Conservation (phyloP, 2,329 filamentous ascomycete genomes). For the Alternaria sp. region DNA sequence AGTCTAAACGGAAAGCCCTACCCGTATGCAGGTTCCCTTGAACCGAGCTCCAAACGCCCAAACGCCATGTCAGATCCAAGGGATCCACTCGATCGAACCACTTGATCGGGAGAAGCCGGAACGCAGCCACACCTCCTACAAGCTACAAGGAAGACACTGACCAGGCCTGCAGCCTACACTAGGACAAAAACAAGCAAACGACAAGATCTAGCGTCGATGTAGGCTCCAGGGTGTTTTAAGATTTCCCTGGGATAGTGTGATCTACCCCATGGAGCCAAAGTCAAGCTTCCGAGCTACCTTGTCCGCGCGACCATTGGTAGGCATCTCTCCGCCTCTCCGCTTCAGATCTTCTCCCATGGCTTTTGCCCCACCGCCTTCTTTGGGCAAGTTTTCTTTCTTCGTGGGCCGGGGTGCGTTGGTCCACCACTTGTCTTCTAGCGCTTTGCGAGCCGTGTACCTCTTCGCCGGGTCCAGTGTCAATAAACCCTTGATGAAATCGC, state of each 20-base stretch:
- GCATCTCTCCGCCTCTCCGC: slow-evolving; percentile 71
- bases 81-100: neutral
- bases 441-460: slow-evolving; percentile 76
- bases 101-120: neutral
- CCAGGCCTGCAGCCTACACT: neutral
- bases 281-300: slow-evolving; percentile 80
- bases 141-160: neutral
- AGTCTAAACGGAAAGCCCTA: slow-evolving; percentile 8
- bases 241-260: neutral
- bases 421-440: slow-evolving; percentile 89
- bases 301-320: slow-evolving; percentile 62
- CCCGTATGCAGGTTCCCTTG: slow-evolving; percentile 1
- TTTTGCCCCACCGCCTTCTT: slow-evolving; percentile 69
- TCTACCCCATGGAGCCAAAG: slow-evolving; percentile 32
- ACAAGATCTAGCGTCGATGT: neutral
- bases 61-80: slow-evolving; percentile 1
- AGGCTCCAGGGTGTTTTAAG: neutral
- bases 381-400: slow-evolving; percentile 80
- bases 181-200: neutral
- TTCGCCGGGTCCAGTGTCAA: slow-evolving; percentile 85
- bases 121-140: neutral
- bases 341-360: slow-evolving; percentile 85
- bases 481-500: slow-evolving; percentile 87
- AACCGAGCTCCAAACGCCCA: slow-evolving; percentile 3
- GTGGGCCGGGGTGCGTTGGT: slow-evolving; percentile 81